Evolutionary conservation across 2,329 filamentous ascomycete species (phyloP), one percentile per base, ranked within the genome.

Genomic region (Aspergillus transmontanensis): DNA sequence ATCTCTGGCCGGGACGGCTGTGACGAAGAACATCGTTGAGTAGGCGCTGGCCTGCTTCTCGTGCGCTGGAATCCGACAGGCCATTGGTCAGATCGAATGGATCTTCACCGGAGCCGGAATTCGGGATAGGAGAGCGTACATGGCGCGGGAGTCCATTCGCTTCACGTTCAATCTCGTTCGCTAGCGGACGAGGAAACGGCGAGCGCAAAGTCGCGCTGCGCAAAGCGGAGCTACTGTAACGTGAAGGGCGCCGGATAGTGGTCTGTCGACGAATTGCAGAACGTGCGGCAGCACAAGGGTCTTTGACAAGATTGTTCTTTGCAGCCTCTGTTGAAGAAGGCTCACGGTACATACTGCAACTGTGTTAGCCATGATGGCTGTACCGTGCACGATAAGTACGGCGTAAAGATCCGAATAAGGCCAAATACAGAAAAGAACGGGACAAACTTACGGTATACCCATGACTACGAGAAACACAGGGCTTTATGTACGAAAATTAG

Each of bases 201-300:
- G 72, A 71, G 41, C 75, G 67, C 43, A 73, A 63, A 36, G 73
- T 70, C 36, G 67, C 66, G 46, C 73, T 70, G 60, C 73, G 74
- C 64, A 71, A 65, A 41, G 72, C 69, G 41, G 72, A 71, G 48
- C 68, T 61, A 62, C 60, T 62, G 59, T 71, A 68, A 61, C 72
- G 74, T 54, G 71, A 71, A 23, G 70, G 66, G 46, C 74, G 74
- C 48, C 75, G 73, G 64, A 80, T 73, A 53, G 75, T 72, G 63
- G 76, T 70, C 66, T 83, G 81, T 63, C 87, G 84, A 64, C 87
- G 84, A 70, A 89, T 89, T 48, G 84, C 76, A 45, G 85, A 88
- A 72, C 86, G 84, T 60, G 82, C 77, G 61, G 80, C 73, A 54
- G 84, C 84, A 62, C 82, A 82, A 43, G 81, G 75, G 70, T 88